A percentile compares a stretch with the other conserved stretches of the same genome.
Evolutionary conservation across 2,329 filamentous ascomycete genomes (phyloP).

Genomic region (Metarhizium anisopliae): DNA sequence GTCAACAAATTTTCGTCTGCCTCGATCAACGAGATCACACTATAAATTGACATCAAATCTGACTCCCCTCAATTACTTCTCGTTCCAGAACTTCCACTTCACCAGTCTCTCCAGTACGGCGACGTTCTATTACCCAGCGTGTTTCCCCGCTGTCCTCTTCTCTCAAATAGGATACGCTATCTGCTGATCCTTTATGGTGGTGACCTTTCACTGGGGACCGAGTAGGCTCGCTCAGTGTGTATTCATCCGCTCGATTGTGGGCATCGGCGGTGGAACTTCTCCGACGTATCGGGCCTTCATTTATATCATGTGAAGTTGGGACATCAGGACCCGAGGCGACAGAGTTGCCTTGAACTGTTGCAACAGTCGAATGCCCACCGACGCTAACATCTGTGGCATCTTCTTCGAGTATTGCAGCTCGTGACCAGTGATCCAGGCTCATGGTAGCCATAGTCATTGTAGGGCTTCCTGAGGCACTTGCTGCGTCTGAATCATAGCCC

Average conservation of each 20-base stretch:
- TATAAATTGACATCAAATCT: conserved; percentile 24
- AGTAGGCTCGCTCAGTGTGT: conserved; percentile 8
- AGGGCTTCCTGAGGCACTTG: conserved; percentile 39
- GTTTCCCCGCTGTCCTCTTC: conserved; percentile 51
- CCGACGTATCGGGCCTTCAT: background rate
- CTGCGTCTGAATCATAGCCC: conserved; percentile 38
- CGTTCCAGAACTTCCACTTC: conserved; percentile 56
- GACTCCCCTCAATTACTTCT: conserved; percentile 51
- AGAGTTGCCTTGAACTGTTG: background rate
- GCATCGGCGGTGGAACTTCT: conserved; percentile 1
- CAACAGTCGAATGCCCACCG: background rate
- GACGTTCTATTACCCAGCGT: conserved; percentile 61
- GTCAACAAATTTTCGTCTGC: background rate
- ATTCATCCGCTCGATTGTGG: conserved; percentile 1
- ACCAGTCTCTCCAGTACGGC: conserved; percentile 56
- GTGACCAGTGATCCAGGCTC: conserved; percentile 4
- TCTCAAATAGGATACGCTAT: conserved; percentile 63
- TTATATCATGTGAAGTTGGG: background rate
- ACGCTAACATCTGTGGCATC: background rate
- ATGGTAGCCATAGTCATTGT: conserved; percentile 36
- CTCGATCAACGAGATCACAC: background rate
- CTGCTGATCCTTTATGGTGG: conserved; percentile 47
- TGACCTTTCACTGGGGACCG: conserved; percentile 28
- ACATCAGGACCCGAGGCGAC: background rate
- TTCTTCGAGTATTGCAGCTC: background rate